Evolutionary conservation across 2,329 filamentous ascomycete genomes (phyloP).

Genomic region (Colletotrichum lentis): DNA sequence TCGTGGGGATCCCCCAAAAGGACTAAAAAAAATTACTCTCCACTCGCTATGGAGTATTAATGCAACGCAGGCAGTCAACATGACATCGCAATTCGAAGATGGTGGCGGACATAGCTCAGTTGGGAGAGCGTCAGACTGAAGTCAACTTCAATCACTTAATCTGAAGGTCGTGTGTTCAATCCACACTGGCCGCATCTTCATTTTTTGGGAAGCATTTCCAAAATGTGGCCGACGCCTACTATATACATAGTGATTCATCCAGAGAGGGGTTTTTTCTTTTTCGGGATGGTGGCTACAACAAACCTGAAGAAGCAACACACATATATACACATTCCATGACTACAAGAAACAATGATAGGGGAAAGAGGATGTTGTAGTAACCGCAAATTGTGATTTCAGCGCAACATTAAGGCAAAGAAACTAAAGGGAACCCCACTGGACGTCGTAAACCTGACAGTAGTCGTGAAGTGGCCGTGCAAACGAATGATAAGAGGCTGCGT

Average conservation of each 20-base stretch:
- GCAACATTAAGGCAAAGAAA: background rate
- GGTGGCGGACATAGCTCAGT: slow-evolving; percentile 38
- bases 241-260: too few relatives aligned
- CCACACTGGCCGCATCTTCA: slow-evolving; percentile 37
- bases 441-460: too few relatives aligned
- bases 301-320: background rate
- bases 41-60: background rate
- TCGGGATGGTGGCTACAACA: background rate
- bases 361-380: too few relatives aligned
- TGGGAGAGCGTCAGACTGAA: slow-evolving; percentile 38
- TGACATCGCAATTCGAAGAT: slow-evolving; percentile 9
- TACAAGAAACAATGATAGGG: too few relatives aligned
- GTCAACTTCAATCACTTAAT: slow-evolving; percentile 35
- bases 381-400: background rate
- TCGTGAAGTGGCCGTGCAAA: too few relatives aligned
- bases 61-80: rapidly evolving
- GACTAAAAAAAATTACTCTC: background rate
- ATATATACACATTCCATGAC: too few relatives aligned
- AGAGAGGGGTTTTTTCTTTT: too few relatives aligned
- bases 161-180: slow-evolving; percentile 39
- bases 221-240: too few relatives aligned
- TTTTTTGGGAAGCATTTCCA: background rate
- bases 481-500: background rate
- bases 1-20: background rate
- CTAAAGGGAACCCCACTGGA: too few relatives aligned